Conservation (phyloP, 345 rosid genomes). For the Acer campestre region DNA sequence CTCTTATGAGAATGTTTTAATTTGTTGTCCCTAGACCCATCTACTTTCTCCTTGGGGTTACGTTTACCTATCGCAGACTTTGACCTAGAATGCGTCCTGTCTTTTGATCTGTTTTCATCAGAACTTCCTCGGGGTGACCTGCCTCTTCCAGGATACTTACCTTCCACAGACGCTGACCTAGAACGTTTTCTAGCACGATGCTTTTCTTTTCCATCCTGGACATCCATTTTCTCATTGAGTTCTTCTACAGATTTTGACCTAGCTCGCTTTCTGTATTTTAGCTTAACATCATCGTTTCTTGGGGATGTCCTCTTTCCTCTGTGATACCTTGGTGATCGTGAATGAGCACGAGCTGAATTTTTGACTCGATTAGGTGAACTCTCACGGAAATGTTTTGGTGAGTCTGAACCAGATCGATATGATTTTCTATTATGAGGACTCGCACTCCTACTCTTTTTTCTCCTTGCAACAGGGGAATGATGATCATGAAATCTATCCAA, state of each 20-base stretch:
- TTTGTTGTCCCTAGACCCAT: conserved; percentile 45
- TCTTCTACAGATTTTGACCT: conserved; percentile 63
- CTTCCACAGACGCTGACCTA: conserved; percentile 64
- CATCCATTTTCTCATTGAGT: conserved; percentile 39
- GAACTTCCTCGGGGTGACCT: conserved; percentile 39
- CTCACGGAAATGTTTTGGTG: conserved; percentile 54
- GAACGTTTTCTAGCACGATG: conserved; percentile 44
- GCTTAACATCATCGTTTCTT: conserved; percentile 47
- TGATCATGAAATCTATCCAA: conserved; percentile 56
- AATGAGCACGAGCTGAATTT: conserved; percentile 51
- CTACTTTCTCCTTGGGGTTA: conserved; percentile 36
- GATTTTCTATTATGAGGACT: conserved; percentile 70
- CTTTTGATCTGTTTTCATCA: conserved; percentile 49
- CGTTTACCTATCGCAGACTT: conserved; percentile 43
- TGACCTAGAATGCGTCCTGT: conserved; percentile 55
- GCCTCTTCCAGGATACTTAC: conserved; percentile 35
- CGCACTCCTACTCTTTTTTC: conserved; percentile 71
- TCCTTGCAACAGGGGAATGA: conserved; percentile 60
- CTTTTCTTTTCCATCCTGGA: conserved; percentile 42
- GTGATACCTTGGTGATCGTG: conserved; percentile 65
- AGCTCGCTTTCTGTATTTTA: conserved; percentile 46
- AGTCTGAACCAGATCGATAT: conserved; percentile 47
- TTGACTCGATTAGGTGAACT: conserved; percentile 54
- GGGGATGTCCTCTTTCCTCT: conserved; percentile 57
- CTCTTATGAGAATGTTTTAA: conserved; percentile 48